Conservation (phyloP, 345 rosid species). For the Eucalyptus coolabah region DNA sequence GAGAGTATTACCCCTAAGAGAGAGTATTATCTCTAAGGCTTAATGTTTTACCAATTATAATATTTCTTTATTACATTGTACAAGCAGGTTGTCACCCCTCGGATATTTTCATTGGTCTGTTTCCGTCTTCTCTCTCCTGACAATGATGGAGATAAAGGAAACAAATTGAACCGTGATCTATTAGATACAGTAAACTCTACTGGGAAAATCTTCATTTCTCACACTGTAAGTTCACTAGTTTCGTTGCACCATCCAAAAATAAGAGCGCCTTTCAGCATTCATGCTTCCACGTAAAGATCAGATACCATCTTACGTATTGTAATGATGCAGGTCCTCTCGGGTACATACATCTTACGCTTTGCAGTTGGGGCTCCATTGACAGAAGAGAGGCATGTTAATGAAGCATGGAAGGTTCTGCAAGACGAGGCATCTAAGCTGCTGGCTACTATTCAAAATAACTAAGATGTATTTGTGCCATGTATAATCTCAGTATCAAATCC, state of each 20-base stretch:
- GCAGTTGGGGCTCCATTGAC: slow-evolving; percentile 89
- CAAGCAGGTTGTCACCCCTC: slow-evolving; percentile 61
- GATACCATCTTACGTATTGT: neutral
- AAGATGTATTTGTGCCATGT: neutral
- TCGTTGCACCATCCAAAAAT: neutral
- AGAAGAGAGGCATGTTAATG: slow-evolving; percentile 70
- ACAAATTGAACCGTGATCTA: slow-evolving; percentile 40
- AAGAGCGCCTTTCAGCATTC: neutral
- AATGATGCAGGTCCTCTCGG: slow-evolving; percentile 46
- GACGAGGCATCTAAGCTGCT: slow-evolving; percentile 47
- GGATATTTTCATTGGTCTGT: slow-evolving; percentile 68
- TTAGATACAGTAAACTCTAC: slow-evolving; percentile 71
- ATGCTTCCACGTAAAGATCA: neutral
- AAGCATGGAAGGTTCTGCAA: slow-evolving; percentile 69
- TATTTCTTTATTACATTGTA: neutral
- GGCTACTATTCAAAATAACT: neutral
- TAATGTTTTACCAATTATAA: neutral
- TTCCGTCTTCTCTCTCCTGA: slow-evolving; percentile 38
- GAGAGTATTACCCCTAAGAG: neutral
- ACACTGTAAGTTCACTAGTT: slow-evolving; percentile 41
- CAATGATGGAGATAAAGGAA: slow-evolving; percentile 23
- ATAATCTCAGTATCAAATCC: neutral
- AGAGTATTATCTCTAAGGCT: neutral
- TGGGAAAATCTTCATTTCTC: slow-evolving; percentile 72
- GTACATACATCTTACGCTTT: slow-evolving; percentile 47